Conservation (phyloP, 106 monocot species). For the Acorus gramineus region DNA sequence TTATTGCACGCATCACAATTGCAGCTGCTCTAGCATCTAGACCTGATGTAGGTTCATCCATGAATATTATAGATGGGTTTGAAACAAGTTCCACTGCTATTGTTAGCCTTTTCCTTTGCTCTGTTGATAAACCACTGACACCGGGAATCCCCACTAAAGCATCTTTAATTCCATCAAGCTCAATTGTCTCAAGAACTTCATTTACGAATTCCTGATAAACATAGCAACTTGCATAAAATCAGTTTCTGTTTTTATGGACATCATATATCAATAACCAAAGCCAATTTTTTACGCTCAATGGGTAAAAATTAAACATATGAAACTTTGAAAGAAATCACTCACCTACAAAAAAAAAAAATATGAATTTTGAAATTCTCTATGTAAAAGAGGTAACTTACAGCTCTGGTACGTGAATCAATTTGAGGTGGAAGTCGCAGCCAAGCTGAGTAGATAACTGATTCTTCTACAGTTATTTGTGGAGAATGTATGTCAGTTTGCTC, state of each 20-base stretch:
- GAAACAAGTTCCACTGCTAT: conserved; percentile 77
- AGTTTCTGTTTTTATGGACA: too few species aligned
- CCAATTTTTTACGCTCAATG: too few species aligned
- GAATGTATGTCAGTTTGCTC: conserved; percentile 77
- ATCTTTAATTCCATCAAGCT: conserved; percentile 59
- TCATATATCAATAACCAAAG: too few species aligned
- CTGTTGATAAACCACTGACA: conserved; percentile 55
- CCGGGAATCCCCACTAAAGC: conserved; percentile 56
- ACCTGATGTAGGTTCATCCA: conserved; percentile 81
- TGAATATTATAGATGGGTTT: conserved; percentile 70
- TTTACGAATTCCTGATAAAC: conserved; percentile 46
- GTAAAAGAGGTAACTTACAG: conserved; percentile 22
- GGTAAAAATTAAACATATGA: too few species aligned
- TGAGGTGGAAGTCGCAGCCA: conserved; percentile 52
- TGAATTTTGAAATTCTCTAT: neutral
- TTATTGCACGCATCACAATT: conserved; percentile 66
- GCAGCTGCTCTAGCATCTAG: conserved; percentile 77
- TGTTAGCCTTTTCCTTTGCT: conserved; percentile 65
- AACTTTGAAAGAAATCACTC: neutral
- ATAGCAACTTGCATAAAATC: neutral
- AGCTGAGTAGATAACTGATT: conserved; percentile 72
- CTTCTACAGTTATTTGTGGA: conserved; percentile 69
- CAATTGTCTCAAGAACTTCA: conserved; percentile 64
- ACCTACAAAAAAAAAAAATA: neutral
- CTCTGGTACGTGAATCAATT: conserved; percentile 37